phyloP scores from a whole-genome alignment of 164 flowering plant genomes.

The Tetrastigma voinierianum region DNA sequence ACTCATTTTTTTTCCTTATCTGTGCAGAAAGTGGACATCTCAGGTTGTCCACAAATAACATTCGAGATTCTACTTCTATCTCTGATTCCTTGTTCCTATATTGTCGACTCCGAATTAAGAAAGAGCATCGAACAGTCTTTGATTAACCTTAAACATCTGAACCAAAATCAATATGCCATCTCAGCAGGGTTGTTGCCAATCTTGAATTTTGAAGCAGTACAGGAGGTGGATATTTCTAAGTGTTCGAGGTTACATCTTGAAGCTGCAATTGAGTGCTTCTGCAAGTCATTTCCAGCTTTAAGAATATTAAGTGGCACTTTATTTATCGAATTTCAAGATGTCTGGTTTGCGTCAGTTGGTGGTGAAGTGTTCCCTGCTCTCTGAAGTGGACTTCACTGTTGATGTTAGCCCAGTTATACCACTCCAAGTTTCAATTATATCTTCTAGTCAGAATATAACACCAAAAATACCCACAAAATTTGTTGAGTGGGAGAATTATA shows the following conservation, averaged over 20 bases:
- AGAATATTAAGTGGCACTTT: conserved; percentile 53
- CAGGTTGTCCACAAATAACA: conserved; percentile 72
- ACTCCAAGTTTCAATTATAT: conserved; percentile 32
- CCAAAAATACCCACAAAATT: conserved; percentile 15
- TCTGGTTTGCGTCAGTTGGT: conserved; percentile 32
- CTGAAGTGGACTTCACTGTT: conserved; percentile 56
- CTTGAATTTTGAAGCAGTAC: conserved; percentile 51
- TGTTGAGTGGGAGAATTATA: not conserved
- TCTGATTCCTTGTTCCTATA: conserved; percentile 43
- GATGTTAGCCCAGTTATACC: conserved; percentile 54
- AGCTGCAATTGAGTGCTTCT: conserved; percentile 43
- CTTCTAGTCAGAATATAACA: conserved; percentile 20
- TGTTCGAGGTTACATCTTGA: conserved; percentile 49
- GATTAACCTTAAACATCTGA: conserved; percentile 18
- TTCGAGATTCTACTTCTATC: conserved; percentile 44
- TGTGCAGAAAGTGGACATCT: conserved; percentile 65
- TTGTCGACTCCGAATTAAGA: conserved; percentile 21
- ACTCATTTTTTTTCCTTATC: conserved; percentile 6
- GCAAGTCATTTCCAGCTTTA: conserved; percentile 68
- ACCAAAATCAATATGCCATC: conserved; percentile 6
- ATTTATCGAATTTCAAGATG: conserved; percentile 43
- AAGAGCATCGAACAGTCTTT: conserved; percentile 22
- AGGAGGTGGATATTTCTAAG: conserved; percentile 65
- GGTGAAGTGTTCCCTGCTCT: conserved; percentile 40
- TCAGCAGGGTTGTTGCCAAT: conserved; percentile 20